Conservation (phyloP, 1,284 basidiomycete species). For the Puccinia coronata region DNA sequence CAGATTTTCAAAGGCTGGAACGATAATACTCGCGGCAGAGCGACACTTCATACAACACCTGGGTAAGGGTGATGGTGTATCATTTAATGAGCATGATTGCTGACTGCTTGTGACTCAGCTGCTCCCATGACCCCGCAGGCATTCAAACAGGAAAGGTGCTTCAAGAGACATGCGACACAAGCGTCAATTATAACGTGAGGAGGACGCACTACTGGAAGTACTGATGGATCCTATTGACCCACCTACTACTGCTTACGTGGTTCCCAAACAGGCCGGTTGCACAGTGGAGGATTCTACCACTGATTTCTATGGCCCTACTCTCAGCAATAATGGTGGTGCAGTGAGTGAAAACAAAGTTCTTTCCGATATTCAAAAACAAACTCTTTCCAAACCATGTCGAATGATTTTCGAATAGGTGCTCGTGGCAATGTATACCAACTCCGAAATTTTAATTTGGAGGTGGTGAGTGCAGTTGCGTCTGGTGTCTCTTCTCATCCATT, state of each 20-base stretch:
- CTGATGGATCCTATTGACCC: not conserved
- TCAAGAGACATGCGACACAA: constrained; percentile 35
- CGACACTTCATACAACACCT: constrained; percentile 12
- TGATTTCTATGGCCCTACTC: constrained; percentile 14
- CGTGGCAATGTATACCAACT: constrained; percentile 21
- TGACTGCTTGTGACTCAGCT: not conserved
- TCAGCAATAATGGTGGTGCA: constrained; percentile 16
- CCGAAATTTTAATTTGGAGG: constrained; percentile 35
- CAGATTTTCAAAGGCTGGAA: constrained; percentile 46
- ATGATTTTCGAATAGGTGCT: constrained; percentile 4
- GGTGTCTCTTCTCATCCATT: not conserved
- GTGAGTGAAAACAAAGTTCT: constrained; percentile 10
- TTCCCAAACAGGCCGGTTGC: constrained; percentile 40
- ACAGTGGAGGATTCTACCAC: constrained; percentile 18
- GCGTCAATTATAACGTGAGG: constrained; percentile 44
- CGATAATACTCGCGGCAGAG: not conserved
- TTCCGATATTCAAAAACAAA: not conserved
- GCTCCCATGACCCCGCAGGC: constrained; percentile 36
- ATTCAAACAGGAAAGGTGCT: constrained; percentile 32
- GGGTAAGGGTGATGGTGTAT: not conserved
- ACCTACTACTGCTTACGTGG: no score
- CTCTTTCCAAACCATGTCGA: not conserved
- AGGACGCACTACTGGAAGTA: not conserved
- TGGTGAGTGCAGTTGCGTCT: not conserved
- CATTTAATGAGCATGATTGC: not conserved